phyloP scores from a whole-genome alignment of 2,329 filamentous ascomycete species.

The Moelleriella libera region DNA sequence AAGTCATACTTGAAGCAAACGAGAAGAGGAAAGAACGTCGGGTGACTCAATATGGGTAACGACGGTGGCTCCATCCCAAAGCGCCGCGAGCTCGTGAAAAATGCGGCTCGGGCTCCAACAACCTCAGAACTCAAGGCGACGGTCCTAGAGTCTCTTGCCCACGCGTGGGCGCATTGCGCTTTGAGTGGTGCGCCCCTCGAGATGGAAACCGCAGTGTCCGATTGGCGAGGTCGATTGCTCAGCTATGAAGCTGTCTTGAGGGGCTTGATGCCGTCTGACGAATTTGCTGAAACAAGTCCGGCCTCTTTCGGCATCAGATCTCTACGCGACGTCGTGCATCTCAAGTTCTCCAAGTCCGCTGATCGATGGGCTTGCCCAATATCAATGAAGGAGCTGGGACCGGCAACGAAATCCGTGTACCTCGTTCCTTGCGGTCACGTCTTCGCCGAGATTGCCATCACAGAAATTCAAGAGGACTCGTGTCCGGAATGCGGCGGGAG shows the following conservation, averaged over 20 bases:
- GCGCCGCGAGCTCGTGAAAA: constrained; percentile 88
- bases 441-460: constrained; percentile 76
- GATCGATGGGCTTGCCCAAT: constrained; percentile 73
- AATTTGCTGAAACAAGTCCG: constrained; percentile 34
- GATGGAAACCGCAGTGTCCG: constrained; percentile 62
- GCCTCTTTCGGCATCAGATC: constrained; percentile 53
- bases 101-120: constrained; percentile 71
- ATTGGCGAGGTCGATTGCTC: constrained; percentile 73
- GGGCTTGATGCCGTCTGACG: constrained; percentile 43
- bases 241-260: constrained; percentile 83
- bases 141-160: constrained; percentile 68
- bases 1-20: no score
- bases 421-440: constrained; percentile 91
- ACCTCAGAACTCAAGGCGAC: constrained; percentile 80
- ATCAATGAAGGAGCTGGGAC: constrained; percentile 73
- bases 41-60: constrained; percentile 61
- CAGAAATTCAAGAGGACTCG: constrained; percentile 52
- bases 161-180: constrained; percentile 78
- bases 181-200: constrained; percentile 67
- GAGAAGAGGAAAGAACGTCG: no score
- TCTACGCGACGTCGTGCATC: constrained; percentile 73
- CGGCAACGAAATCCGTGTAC: constrained; percentile 69
- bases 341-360: constrained; percentile 47
- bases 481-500: constrained; percentile 62
- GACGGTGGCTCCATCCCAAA: constrained; percentile 95